Base-by-base conservation (phyloP, 805 yeast genomes). In the Metschnikowia hibisci region DNA sequence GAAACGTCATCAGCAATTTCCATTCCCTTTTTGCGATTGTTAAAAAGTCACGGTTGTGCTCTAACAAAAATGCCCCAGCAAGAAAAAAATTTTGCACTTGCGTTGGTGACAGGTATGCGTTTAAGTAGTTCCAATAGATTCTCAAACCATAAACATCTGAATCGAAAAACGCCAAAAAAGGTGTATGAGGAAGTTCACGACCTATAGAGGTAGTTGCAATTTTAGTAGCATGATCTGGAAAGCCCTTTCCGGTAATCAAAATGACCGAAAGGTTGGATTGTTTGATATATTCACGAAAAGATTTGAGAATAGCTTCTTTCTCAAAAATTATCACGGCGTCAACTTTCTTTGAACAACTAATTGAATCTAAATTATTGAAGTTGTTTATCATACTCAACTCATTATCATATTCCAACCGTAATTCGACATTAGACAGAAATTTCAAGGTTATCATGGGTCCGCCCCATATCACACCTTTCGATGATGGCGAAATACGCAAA, bases 251-350 rank as follows among this genome's bases (percentile, higher is more conserved):
- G 10, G 53, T 52, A 6, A 51, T 22, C 27, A 43, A 27, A 6
- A 52, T 23, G 7, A 44, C 27, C 4, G 36, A 18, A 14, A 15
- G 32, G 6, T 33, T n/a, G n/a, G 16, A 11, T 0, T 16, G 29
- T 22, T 46, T 48, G 3, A 60, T 20, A 34, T 48, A 50, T n/a
- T 52, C 44, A 47, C 65, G 56, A 44, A 64, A 56, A 1, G 69
- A 63, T 36, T 60, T 61, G 50, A 67, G 66, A 1, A 69, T 61
- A 2, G 75, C 73, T 32, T 70, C 75, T 46, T 70, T 70, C 43
- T 70, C 75, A 11, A 69, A 41, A 2, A 66, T 44, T 0, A 68
- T 53, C 0, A 68, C 45, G 8, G 32, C 50, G 7, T 44, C 45
- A 3, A 48, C 30, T 7, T 4, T 12, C 9, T 15, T 16, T 1